Conservation (phyloP, 306 rosid species). For the Luffa acutangula region DNA sequence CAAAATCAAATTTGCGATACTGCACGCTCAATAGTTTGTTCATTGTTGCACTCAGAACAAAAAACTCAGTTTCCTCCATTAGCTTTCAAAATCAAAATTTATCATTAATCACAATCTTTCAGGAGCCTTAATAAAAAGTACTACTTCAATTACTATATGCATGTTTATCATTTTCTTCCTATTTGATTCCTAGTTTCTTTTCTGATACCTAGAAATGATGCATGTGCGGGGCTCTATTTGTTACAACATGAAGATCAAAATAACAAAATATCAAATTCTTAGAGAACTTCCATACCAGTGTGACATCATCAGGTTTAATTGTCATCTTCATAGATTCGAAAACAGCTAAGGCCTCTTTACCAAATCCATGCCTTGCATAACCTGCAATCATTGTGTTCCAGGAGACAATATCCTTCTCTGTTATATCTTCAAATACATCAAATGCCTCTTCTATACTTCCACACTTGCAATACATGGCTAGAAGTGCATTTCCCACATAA, state of each 20-base stretch:
- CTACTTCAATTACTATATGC: neutral
- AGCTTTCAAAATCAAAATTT: neutral
- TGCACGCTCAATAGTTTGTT: neutral
- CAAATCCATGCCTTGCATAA: constrained; percentile 84
- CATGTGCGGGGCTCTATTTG: neutral
- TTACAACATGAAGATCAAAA: constrained; percentile 4
- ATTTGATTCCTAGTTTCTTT: neutral
- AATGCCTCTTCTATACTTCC: constrained; percentile 67
- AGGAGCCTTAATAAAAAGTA: neutral
- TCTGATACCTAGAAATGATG: neutral
- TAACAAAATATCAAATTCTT: neutral
- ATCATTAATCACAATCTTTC: neutral
- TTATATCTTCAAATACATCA: constrained; percentile 50
- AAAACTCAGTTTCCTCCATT: neutral
- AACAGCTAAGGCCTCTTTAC: constrained; percentile 45
- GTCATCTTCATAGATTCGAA: constrained; percentile 61
- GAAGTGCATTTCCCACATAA: constrained; percentile 80
- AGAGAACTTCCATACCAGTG: constrained; percentile 40
- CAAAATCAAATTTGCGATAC: neutral
- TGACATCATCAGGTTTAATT: constrained; percentile 55
- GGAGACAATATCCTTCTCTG: constrained; percentile 66
- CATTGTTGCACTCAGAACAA: neutral
- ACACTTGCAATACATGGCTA: constrained; percentile 75
- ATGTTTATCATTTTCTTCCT: neutral
- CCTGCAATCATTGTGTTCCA: constrained; percentile 80